Evolutionary conservation across 2,329 filamentous ascomycete genomes (phyloP), one percentile per base, ranked within the genome.

Genomic region (Uncinocarpus reesii): DNA sequence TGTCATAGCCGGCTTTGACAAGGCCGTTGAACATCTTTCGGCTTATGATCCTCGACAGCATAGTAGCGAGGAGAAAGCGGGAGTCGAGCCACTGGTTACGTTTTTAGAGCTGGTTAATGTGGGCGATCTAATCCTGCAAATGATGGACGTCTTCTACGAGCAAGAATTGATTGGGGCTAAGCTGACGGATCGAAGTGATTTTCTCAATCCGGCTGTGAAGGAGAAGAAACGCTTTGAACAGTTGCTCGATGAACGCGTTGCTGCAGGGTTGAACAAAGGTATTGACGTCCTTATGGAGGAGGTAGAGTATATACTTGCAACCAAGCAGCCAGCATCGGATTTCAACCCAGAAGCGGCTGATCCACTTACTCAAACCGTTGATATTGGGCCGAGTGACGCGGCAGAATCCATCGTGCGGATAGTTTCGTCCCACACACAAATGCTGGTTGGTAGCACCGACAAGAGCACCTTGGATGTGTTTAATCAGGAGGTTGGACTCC

Each of bases 171-270:
- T 88, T 4, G 78, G 80, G 0, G 79, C 84, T 11, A 85, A 85
- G 58, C 81, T 98, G 46, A 84, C 84, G 1, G 90, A 96, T 62
- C 81, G 85, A 36, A 93, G 94, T 62, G 92, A 98, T 67, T 98
- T 98, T 60, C 74, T 98, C 41, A 87, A 94, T 60, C 84, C 88
- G 16, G 86, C 89, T 0, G 84, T 85, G 26, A 83, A 95, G 58
- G 89, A 92, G 55, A 98, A 98, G 78, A 96, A 95, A 71, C 88
- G 86, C 56, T 98, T 96, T 59, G 92, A 98, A 72, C 89, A 95
- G 62, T 95, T 95, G 84, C 81, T 98, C 1, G 92, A 98, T 61
- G 92, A 96, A 67, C 86, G 86, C 52, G 92, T 98, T 6, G 92
- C 92, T 3, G 88, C 90, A 7, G 93, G 93, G 1, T 72, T 98